Conservation (phyloP, 75 land plant genomes). For the Chamaecyparis obtusa region DNA sequence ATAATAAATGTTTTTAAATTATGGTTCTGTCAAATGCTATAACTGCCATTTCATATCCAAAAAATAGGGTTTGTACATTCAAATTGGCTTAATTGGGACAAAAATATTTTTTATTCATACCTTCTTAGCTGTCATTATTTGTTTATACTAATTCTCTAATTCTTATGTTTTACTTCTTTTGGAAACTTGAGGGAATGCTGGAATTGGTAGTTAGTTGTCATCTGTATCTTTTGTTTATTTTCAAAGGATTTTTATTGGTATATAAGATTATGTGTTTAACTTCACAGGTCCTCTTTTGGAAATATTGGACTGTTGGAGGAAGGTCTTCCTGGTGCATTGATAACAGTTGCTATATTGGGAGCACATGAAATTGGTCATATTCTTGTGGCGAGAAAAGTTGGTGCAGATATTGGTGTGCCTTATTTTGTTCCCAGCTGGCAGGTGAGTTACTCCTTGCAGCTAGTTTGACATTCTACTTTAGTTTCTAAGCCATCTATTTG, state of each 20-base stretch:
- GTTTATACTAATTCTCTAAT: background rate
- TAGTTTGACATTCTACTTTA: constrained; percentile 5
- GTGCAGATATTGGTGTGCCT: constrained; percentile 75
- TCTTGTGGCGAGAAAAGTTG: constrained; percentile 55
- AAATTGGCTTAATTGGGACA: background rate
- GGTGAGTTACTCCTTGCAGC: constrained; percentile 35
- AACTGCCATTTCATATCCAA: background rate
- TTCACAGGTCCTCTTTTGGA: constrained; percentile 58
- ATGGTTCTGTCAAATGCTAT: background rate
- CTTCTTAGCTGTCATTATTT: background rate
- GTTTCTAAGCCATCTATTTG: background rate
- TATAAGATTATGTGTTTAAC: background rate
- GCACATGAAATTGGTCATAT: constrained; percentile 79
- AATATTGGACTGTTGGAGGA: constrained; percentile 56
- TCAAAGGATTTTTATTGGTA: background rate
- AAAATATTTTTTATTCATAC: too few species aligned
- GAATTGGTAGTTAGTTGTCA: constrained; percentile 3
- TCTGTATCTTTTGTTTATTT: background rate
- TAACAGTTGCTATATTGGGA: constrained; percentile 56
- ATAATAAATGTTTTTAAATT: too few species aligned
- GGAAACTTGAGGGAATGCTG: background rate
- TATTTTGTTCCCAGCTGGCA: constrained; percentile 94
- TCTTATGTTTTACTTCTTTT: background rate
- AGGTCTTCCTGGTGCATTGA: constrained; percentile 79
- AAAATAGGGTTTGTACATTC: background rate